phyloP scores from a whole-genome alignment of 78 protist genomes.

The Cavenderia fasciculata region DNA sequence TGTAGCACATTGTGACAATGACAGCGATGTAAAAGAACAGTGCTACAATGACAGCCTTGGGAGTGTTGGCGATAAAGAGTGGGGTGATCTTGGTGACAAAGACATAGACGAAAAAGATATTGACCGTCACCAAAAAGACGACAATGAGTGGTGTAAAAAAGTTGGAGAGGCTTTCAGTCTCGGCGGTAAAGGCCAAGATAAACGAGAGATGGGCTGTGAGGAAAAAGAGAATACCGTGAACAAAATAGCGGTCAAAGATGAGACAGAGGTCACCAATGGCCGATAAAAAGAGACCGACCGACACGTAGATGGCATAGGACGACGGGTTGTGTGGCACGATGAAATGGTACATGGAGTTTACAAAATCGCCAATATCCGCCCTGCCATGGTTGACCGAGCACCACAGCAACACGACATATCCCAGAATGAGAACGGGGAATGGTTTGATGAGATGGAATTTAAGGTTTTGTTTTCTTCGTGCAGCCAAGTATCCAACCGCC shows the following conservation, averaged over 20 bases:
- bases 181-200: constrained; percentile 58
- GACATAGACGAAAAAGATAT: constrained; percentile 44
- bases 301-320: constrained; percentile 38
- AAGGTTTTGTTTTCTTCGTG: constrained; percentile 22
- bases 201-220: constrained; percentile 49
- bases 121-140: not conserved
- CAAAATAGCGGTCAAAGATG: constrained; percentile 20
- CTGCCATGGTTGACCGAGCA: constrained; percentile 53
- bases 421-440: constrained; percentile 58
- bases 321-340: constrained; percentile 64
- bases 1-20: constrained; percentile 67
- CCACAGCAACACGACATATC: constrained; percentile 65
- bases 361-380: constrained; percentile 1
- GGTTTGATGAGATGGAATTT: constrained; percentile 31
- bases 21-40: constrained; percentile 52
- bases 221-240: constrained; percentile 59
- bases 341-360: constrained; percentile 4
- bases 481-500: constrained; percentile 31
- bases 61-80: constrained; percentile 15
- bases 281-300: constrained; percentile 51
- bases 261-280: constrained; percentile 59
- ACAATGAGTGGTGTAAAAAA: constrained; percentile 53
- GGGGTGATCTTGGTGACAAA: constrained; percentile 50
- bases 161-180: not conserved
- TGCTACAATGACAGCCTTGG: constrained; percentile 7